These are phyloP conservation scores for Phaeophleospora eucalypticola DNA, from an alignment of 2,329 filamentous ascomycete species.

Conservation along the genomic window DNA sequence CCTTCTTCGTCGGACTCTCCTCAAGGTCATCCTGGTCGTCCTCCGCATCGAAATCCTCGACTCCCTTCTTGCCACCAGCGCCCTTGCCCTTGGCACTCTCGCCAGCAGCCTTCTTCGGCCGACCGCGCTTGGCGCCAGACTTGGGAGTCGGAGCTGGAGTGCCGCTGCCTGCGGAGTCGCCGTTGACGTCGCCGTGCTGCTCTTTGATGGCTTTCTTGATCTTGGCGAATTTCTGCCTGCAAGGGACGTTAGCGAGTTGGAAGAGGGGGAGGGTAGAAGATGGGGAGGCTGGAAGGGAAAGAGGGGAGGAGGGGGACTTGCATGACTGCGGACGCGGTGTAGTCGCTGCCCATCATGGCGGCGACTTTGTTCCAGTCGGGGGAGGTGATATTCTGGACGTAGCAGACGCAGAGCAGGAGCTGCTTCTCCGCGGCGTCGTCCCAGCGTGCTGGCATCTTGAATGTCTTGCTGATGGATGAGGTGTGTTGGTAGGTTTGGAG, in stretches of 20 bases:
- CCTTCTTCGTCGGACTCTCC: constrained; percentile 6
- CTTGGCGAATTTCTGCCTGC: constrained; percentile 7
- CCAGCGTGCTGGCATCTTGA: constrained; percentile 5
- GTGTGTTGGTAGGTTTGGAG: neutral
- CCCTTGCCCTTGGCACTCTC: constrained; percentile 3
- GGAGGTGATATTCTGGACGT: neutral
- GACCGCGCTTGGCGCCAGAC: neutral
- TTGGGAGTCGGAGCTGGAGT: constrained; percentile 1
- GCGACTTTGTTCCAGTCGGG: constrained; percentile 4
- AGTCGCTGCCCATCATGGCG: constrained; percentile 7
- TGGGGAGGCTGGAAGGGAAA: neutral
- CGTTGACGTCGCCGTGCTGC: constrained; percentile 2
- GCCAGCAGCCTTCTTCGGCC: constrained; percentile 4
- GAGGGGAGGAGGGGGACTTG: neutral
- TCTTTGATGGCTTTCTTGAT: constrained; percentile 7
- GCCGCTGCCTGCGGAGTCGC: neutral
- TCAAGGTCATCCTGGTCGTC: neutral
- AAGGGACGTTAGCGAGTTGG: neutral
- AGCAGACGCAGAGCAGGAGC: constrained; percentile 10
- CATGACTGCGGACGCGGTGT: constrained; percentile 2
- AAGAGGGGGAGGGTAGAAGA: neutral
- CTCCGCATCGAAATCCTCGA: neutral
- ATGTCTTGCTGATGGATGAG: neutral
- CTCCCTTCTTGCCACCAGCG: constrained; percentile 1
- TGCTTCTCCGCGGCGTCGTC: constrained; percentile 8